Evolutionary conservation across 2,329 filamentous ascomycete species (phyloP), one percentile per base, ranked within the genome.

Genomic region (Aspergillus niger): DNA sequence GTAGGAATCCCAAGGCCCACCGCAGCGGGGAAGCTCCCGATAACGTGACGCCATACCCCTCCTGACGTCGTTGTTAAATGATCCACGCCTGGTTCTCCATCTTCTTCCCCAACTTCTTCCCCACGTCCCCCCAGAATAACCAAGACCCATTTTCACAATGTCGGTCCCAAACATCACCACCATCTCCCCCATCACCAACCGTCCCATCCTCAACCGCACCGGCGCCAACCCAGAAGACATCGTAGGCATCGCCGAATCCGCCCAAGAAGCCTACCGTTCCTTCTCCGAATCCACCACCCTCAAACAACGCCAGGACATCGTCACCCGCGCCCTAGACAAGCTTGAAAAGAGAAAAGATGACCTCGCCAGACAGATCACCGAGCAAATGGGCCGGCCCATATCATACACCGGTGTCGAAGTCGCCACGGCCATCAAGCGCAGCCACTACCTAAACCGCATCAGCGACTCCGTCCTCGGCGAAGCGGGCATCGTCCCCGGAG

Each of bases 381-480:
- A 89, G 69, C 92, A 97, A 79, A 97, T 97, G 92, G 92, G 93
- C 39, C 85, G 93, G 22, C 92, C 93, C 24, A 96, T 96, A 70
- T 86, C 89, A 51, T 97, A 92, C 75, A 90, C 89, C 1, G 87
- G 84, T 44, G 91, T 88, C 68, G 93, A 97, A 78, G 84, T 97
- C 66, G 81, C 86, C 24, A 97, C 93, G 11, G 92, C 92, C 32
- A 85, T 93, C 65, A 89, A 89, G 77, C 86, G 92, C 62, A 89
- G 88, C 63, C 88, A 96, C 70, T 94, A 96, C 72, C 82, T 97
- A 43, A 81, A 96, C 66, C 91, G 91, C 75, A 89, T 96, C 64
- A 91, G 89, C 66, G 87, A 90, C 95, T 75, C 78, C 86, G 87
- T 86, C 1, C 82, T 98, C 22, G 73, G 72, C 56, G 86, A 88